phyloP scores from a whole-genome alignment of 495 filamentous ascomycete genomes.

The Penicillium daleae region DNA sequence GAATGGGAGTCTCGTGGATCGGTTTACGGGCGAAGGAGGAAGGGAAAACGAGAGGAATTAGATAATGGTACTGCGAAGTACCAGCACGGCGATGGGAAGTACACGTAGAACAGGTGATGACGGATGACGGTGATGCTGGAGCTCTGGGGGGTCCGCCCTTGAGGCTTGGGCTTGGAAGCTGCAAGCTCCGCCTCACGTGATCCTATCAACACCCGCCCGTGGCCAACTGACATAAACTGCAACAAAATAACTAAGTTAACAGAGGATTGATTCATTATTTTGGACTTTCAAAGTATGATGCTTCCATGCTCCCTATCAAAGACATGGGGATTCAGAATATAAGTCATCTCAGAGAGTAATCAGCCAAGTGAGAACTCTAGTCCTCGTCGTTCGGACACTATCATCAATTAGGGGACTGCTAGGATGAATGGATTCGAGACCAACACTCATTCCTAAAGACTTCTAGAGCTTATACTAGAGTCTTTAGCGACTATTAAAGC shows the following conservation, averaged over 20 bases:
- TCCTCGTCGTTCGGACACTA: background rate
- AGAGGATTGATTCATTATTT: background rate
- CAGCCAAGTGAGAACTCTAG: background rate
- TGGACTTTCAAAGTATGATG: background rate
- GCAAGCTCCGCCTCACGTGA: slow-evolving; percentile 30
- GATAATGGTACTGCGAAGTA: slow-evolving; percentile 1
- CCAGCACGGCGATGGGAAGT: slow-evolving; percentile 15
- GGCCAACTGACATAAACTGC: background rate
- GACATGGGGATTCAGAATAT: background rate
- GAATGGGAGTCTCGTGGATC: slow-evolving; percentile 3
- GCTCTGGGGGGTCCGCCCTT: slow-evolving; percentile 35
- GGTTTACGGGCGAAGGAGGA: background rate
- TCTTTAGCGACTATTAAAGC: background rate
- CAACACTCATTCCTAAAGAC: background rate
- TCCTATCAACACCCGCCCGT: slow-evolving; percentile 7
- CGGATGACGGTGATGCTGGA: slow-evolving; percentile 33
- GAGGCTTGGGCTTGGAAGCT: slow-evolving; percentile 29
- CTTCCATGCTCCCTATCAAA: background rate
- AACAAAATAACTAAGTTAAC: too few relatives aligned
- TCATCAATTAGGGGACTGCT: background rate
- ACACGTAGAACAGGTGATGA: slow-evolving; percentile 18
- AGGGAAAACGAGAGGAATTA: background rate
- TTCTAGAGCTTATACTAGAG: background rate
- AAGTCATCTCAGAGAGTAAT: background rate
- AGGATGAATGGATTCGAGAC: background rate